phyloP scores from a whole-genome alignment of 2,329 filamentous ascomycete genomes.

The Grosmannia serpens region DNA sequence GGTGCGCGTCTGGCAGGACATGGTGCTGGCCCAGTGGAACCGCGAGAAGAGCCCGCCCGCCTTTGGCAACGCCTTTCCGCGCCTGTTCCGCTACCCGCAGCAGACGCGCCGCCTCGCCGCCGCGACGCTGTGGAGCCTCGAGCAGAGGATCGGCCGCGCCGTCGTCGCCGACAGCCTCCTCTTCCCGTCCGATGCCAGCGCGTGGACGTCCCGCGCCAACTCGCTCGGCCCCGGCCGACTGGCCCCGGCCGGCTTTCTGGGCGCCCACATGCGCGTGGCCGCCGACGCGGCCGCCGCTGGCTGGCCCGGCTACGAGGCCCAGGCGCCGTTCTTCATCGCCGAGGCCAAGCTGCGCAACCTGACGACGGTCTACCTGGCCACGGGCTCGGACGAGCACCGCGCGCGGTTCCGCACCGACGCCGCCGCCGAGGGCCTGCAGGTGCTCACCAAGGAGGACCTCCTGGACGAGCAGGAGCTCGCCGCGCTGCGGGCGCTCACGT shows the following conservation, averaged over 20 bases:
- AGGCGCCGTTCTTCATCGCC: constrained; percentile 24
- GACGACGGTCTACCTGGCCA: constrained; percentile 24
- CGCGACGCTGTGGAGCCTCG: constrained; percentile 19
- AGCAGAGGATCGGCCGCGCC: constrained; percentile 14
- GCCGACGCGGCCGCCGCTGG: constrained; percentile 20
- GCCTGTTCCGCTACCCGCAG: constrained; percentile 10
- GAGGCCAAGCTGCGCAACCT: constrained; percentile 19
- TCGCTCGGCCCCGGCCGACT: constrained; percentile 12
- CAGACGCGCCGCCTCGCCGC: constrained; percentile 18
- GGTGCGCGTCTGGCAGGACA: constrained; percentile 14
- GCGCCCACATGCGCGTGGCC: constrained; percentile 25
- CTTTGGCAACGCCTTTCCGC: constrained; percentile 11
- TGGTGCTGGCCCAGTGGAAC: constrained; percentile 15
- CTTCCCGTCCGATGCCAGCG: background rate
- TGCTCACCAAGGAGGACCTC: constrained; percentile 24
- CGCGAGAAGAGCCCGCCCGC: constrained; percentile 13
- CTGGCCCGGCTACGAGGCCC: constrained; percentile 23
- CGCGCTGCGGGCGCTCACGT: constrained; percentile 20
- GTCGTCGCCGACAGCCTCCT: constrained; percentile 14
- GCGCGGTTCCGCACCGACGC: constrained; percentile 19
- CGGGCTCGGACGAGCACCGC: constrained; percentile 20
- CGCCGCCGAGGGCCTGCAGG: constrained; percentile 13
- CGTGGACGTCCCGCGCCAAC: background rate
- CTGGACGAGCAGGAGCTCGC: constrained; percentile 18
- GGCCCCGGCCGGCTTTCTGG: constrained; percentile 21